A percentile compares a stretch with the other conserved stretches of the same genome.
These are phyloP conservation scores for Parietaria judaica DNA, from an alignment of 306 rosid genomes.

Conservation along the genomic window DNA sequence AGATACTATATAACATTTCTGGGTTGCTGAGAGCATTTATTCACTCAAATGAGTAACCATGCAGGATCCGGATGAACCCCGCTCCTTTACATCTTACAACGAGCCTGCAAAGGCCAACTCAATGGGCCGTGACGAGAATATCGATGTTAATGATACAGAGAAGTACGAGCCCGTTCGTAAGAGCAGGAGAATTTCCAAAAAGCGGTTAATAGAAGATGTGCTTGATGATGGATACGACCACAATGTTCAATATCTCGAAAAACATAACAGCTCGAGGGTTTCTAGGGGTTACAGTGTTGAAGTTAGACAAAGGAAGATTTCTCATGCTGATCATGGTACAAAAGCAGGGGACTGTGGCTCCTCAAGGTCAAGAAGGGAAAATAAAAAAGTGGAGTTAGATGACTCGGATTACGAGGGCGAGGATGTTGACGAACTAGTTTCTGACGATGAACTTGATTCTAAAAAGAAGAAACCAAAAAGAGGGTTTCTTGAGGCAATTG, in stretches of 20 bases:
- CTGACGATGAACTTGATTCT: constrained; percentile 50
- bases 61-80: no score
- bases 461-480: constrained; percentile 52
- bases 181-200: constrained; percentile 74
- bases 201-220: constrained; percentile 59
- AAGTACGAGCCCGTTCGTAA: constrained; percentile 61
- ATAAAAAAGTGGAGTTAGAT: constrained; percentile 31
- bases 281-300: constrained; percentile 48
- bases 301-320: constrained; percentile 40
- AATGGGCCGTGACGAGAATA: constrained; percentile 44
- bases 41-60: no score
- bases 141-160: constrained; percentile 43
- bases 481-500: constrained; percentile 60
- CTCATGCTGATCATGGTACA: constrained; percentile 63
- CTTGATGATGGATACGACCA: constrained; percentile 56
- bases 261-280: constrained; percentile 67
- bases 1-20: no score
- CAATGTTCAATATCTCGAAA: constrained; percentile 82
- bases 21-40: no score
- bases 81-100: constrained; percentile 23
- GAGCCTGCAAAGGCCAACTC: constrained; percentile 53
- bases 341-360: constrained; percentile 42
- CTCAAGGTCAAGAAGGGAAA: constrained; percentile 31
- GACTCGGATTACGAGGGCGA: constrained; percentile 54
- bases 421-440: no score